Conservation (phyloP, 2,329 filamentous ascomycete genomes). For the Botrytis galanthina region DNA sequence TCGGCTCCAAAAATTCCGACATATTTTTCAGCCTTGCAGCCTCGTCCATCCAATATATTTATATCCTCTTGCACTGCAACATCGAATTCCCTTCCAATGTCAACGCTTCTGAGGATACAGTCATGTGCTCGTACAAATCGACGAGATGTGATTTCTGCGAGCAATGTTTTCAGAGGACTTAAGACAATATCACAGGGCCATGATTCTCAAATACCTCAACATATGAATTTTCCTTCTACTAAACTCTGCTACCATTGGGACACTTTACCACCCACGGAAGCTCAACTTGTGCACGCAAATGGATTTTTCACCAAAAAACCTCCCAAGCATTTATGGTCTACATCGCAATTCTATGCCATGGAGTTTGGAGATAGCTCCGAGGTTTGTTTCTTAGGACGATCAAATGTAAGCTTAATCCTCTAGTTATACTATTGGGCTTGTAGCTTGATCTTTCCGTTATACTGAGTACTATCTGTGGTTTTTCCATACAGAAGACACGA, state of each 20-base stretch:
- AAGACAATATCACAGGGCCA: slow-evolving; percentile 10
- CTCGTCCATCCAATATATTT: background rate
- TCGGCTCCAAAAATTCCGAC: slow-evolving; percentile 8
- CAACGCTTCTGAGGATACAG: slow-evolving; percentile 19
- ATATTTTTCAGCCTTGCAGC: slow-evolving; percentile 12
- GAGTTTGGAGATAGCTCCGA: slow-evolving; percentile 45
- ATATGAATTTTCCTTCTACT: slow-evolving; percentile 14
- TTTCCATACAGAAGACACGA: background rate
- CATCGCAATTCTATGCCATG: slow-evolving; percentile 58
- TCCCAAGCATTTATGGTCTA: slow-evolving; percentile 58
- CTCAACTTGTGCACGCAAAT: slow-evolving; percentile 46
- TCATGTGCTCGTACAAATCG: slow-evolving; percentile 17
- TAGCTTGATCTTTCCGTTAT: background rate
- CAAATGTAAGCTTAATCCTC: slow-evolving; percentile 48
- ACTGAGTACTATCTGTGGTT: background rate
- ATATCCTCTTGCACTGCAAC: background rate
- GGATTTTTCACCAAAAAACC: slow-evolving; percentile 47
- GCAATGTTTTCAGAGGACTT: background rate
- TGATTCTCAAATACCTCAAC: slow-evolving; percentile 10
- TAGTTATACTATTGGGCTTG: background rate
- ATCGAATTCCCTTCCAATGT: slow-evolving; percentile 14
- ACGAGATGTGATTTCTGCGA: background rate
- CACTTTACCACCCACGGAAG: slow-evolving; percentile 44
- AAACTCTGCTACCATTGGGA: slow-evolving; percentile 50
- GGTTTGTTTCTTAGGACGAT: slow-evolving; percentile 60